Conservation (phyloP, 768 basidiomycete species). For the Gyrodon lividus region DNA sequence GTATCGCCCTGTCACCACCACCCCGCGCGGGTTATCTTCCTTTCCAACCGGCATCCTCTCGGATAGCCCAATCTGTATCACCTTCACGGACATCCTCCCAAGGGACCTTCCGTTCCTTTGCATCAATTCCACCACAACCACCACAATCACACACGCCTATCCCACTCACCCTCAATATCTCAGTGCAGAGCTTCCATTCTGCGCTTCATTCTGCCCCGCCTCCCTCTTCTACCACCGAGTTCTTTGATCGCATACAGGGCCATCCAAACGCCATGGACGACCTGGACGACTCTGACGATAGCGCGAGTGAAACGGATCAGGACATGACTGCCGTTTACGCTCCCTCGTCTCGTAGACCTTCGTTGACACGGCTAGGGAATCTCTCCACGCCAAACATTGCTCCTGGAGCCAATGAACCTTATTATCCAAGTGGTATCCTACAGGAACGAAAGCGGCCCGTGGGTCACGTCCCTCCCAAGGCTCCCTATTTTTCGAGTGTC, state of each 20-base stretch:
- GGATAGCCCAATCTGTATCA: constrained; percentile 11
- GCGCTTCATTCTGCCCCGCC: constrained; percentile 61
- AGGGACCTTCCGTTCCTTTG: constrained; percentile 31
- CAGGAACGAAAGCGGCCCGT: constrained; percentile 49
- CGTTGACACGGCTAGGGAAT: constrained; percentile 65
- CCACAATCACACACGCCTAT: constrained; percentile 12
- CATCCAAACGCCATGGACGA: constrained; percentile 75
- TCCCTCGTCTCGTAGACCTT: constrained; percentile 31
- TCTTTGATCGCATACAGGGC: constrained; percentile 73
- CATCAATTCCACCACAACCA: constrained; percentile 26
- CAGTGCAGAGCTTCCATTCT: constrained; percentile 41
- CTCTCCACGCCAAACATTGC: constrained; percentile 67
- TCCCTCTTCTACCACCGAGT: constrained; percentile 63
- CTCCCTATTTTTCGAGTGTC: constrained; percentile 49
- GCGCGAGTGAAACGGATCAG: constrained; percentile 38
- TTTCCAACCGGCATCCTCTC: constrained; percentile 21
- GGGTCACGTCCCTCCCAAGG: constrained; percentile 44
- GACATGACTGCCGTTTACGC: constrained; percentile 33
- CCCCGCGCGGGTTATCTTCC: constrained; percentile 24
- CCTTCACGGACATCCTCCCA: constrained; percentile 29
- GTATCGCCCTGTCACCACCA: constrained; percentile 58
- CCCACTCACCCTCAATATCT: constrained; percentile 44
- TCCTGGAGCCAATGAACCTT: constrained; percentile 37
- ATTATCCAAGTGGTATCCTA: constrained; percentile 33
- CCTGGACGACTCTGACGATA: constrained; percentile 57